Conservation (phyloP, 192 early-diverging fungal species). For the Backusella tarrabulga region DNA sequence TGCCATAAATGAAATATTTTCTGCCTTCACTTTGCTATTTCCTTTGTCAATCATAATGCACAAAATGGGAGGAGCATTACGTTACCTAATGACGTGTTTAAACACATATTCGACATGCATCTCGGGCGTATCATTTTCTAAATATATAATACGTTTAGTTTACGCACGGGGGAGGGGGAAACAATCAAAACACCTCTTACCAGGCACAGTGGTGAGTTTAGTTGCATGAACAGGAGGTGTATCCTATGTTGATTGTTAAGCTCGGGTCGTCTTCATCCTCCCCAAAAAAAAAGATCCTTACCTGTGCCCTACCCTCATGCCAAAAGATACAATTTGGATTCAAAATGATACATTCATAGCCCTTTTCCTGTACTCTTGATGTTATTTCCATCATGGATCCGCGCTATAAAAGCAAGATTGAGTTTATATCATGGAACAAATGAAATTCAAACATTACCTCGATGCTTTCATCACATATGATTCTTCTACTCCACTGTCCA, state of each 20-base stretch:
- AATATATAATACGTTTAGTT: background rate
- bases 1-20: slow-evolving; percentile 16
- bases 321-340: slow-evolving; percentile 36
- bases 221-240: background rate
- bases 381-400: slow-evolving; percentile 31
- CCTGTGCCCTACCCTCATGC: slow-evolving; percentile 19
- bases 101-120: slow-evolving; percentile 26
- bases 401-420: background rate
- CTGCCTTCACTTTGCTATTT: slow-evolving; percentile 5
- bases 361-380: slow-evolving; percentile 12
- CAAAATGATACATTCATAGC: slow-evolving; percentile 34
- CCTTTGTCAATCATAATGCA: too few relatives aligned
- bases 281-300: background rate
- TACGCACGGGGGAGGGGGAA: too few relatives aligned
- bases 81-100: slow-evolving; percentile 23
- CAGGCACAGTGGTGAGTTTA: background rate
- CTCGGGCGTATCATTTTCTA: slow-evolving; percentile 27
- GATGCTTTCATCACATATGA: slow-evolving; percentile 36
- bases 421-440: background rate
- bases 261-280: too few relatives aligned
- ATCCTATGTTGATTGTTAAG: background rate
- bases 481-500: slow-evolving; percentile 35
- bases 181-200: background rate
- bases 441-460: background rate
- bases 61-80: too few relatives aligned